Base-by-base conservation (phyloP, 1,139 yeast species). In the Kluyveromyces sp. region DNA sequence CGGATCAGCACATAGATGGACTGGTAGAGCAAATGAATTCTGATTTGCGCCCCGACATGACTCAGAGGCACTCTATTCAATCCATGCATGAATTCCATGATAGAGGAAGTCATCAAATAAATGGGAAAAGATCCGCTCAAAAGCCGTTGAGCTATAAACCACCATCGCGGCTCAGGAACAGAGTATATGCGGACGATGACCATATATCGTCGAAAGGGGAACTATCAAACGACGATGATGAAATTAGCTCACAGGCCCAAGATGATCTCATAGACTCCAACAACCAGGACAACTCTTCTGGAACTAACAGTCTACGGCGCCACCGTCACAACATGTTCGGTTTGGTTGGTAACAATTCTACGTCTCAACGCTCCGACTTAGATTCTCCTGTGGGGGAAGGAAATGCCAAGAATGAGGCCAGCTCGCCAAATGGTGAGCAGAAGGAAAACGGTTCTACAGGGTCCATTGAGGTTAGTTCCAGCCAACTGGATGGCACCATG, bases 1-100 rank as follows among this genome's bases (percentile, higher is more conserved):
- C 65, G 19, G 71, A 64, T 4, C 64, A 60, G 15, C 61, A 65
- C 16, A 64, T 65, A 42, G 71, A 67, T 32, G 37, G 30, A 2
- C 4, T 12, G 22, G 15, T n/a, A 13, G 8, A 20, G 13, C 31
- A 30, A 9, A 13, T 22, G 8, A 22, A 9, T 9, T 22, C 26
- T 22, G 26, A 22, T 6, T 22, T 22, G 26, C 26, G 26, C 9
- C 26, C 26, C 6, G 26, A 16, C 15, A 3, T 12, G 7, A 3
- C 16, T 7, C 34, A 38, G 17, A 20, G 19, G 19, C 8, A 20
- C 19, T 16, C 35, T 8, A 3, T 4, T 32, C 39, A 15, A 13
- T 16, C 19, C 13, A 4, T 15, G 39, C 36, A 15, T 33, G 43
- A 17, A 15, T 34, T 16, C 34, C 42, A 16, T 17, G 43, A 36